Conservation (phyloP, 1,139 yeast species). For the Martiniozyma asiatica region DNA sequence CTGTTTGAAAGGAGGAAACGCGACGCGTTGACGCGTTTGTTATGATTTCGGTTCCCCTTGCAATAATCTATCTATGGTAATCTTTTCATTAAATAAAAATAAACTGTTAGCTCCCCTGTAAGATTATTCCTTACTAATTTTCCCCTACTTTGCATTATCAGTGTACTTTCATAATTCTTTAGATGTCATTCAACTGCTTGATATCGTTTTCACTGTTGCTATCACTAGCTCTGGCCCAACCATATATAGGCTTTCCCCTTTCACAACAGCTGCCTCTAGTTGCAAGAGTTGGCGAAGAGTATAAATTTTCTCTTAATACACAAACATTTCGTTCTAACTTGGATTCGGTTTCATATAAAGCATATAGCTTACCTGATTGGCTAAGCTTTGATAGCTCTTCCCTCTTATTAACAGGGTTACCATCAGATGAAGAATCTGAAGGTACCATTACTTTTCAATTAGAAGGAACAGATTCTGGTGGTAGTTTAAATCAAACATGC, state of each 20-base stretch:
- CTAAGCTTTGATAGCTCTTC: constrained; percentile 51
- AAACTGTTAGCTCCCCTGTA: too few species aligned
- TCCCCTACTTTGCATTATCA: too few species aligned
- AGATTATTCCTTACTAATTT: too few species aligned
- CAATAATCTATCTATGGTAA: too few species aligned
- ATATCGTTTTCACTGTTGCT: too few species aligned
- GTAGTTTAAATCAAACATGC: constrained; percentile 32
- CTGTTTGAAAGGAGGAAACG: too few species aligned
- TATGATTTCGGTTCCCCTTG: too few species aligned
- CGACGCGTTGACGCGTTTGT: too few species aligned
- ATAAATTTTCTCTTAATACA: constrained; percentile 56
- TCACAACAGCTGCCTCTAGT: constrained; percentile 77
- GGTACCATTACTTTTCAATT: constrained; percentile 37
- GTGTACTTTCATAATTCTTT: too few species aligned
- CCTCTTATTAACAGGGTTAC: constrained; percentile 61
- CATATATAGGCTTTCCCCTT: constrained; percentile 68
- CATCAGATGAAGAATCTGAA: constrained; percentile 29
- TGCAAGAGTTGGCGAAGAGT: constrained; percentile 56
- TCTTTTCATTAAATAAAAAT: too few species aligned
- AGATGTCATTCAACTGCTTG: too few species aligned
- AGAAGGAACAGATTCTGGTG: constrained; percentile 50
- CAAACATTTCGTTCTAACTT: constrained; percentile 53
- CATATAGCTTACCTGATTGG: constrained; percentile 63
- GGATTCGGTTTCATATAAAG: constrained; percentile 39
- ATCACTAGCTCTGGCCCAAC: constrained; percentile 14